These are phyloP conservation scores for Rhizoctonia solani DNA, from an alignment of 1,284 basidiomycete genomes.

Conservation along the genomic window DNA sequence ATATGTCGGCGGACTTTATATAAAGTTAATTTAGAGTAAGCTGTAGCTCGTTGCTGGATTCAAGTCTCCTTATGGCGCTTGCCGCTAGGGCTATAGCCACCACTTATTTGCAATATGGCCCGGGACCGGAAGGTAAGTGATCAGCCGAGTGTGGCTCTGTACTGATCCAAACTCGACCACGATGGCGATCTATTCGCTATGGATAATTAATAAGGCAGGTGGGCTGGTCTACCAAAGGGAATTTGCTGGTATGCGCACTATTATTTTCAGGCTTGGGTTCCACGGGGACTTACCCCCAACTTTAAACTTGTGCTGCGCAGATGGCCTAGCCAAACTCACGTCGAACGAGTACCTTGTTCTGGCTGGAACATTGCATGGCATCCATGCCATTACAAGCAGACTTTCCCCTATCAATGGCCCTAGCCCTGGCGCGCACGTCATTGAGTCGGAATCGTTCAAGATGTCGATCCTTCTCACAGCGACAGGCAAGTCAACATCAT, in stretches of 20 bases:
- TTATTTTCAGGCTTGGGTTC: not conserved
- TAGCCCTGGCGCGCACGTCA: slow-evolving; percentile 87
- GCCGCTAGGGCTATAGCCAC: not conserved
- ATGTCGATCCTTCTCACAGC: slow-evolving; percentile 86
- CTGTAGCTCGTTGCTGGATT: not conserved
- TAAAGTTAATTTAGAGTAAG: slow-evolving; percentile 3
- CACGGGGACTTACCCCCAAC: slow-evolving; percentile 3
- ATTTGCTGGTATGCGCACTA: slow-evolving; percentile 69
- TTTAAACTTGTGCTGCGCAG: slow-evolving; percentile 50
- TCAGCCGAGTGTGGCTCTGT: not conserved
- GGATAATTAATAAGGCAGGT: slow-evolving; percentile 99
- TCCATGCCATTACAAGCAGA: slow-evolving; percentile 95
- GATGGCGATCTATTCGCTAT: slow-evolving; percentile 80
- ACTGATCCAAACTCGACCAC: slow-evolving; percentile 21
- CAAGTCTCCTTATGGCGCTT: slow-evolving; percentile 23
- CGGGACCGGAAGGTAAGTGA: slow-evolving; percentile 1
- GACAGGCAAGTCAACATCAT: slow-evolving; percentile 71
- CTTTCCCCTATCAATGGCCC: slow-evolving; percentile 76
- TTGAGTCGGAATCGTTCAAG: slow-evolving; percentile 94
- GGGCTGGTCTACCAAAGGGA: slow-evolving; percentile 93
- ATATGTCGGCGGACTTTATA: not conserved
- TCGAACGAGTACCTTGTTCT: slow-evolving; percentile 98
- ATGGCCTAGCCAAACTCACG: slow-evolving; percentile 81
- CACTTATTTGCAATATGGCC: slow-evolving; percentile 2
- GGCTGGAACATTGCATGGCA: slow-evolving; percentile 95